A percentile compares a stretch with the other conserved stretches of the same genome.
phyloP scores from a whole-genome alignment of 2,329 filamentous ascomycete species.

The Microdochium nivale region DNA sequence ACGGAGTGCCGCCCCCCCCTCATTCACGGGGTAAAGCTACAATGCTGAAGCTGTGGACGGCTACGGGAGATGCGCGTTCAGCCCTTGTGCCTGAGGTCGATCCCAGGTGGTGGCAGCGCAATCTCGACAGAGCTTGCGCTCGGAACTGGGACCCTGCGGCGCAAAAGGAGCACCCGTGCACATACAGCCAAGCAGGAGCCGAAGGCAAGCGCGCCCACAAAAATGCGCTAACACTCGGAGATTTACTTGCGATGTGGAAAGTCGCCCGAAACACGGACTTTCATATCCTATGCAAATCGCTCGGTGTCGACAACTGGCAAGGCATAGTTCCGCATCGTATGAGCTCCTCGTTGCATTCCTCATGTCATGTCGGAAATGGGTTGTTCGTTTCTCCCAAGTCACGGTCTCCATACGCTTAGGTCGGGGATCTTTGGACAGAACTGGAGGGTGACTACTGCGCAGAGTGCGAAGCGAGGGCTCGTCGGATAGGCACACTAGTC shows the following conservation, averaged over 20 bases:
- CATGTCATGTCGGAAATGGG: not conserved
- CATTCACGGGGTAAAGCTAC: too few species aligned
- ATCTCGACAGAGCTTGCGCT: too few species aligned
- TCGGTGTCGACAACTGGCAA: not conserved
- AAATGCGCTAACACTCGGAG: not conserved
- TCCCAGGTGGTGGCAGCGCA: too few species aligned
- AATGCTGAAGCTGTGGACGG: too few species aligned
- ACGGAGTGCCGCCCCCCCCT: too few species aligned
- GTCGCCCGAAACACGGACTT: not conserved
- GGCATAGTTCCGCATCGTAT: too few species aligned
- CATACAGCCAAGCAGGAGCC: not conserved
- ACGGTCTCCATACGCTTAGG: not conserved
- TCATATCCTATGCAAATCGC: not conserved
- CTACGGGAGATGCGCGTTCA: too few species aligned
- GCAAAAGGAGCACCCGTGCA: not conserved
- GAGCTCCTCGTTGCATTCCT: too few species aligned
- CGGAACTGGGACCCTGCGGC: not conserved
- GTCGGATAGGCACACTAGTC: not conserved
- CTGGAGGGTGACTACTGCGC: not conserved
- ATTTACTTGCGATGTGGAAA: not conserved
- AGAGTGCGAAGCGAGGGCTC: not conserved
- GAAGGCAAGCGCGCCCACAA: not conserved
- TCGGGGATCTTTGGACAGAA: not conserved
- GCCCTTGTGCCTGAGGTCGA: too few species aligned
- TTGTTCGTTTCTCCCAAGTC: not conserved